These are phyloP conservation scores for Neurospora sp. DNA, from an alignment of 495 filamentous ascomycete genomes.

Conservation along the genomic window DNA sequence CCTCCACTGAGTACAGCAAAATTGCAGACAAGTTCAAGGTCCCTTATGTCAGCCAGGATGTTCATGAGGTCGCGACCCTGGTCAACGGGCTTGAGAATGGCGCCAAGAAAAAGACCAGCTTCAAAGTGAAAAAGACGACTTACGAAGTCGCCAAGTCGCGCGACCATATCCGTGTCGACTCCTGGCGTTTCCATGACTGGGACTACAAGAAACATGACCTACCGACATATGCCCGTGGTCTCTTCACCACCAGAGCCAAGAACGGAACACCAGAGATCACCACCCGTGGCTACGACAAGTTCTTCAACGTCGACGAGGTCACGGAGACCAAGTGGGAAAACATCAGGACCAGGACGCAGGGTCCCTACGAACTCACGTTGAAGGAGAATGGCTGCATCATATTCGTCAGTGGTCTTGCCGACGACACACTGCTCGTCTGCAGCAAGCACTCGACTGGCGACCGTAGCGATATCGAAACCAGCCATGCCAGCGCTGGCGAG, in stretches of 20 bases:
- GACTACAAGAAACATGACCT: slow-evolving; percentile 81
- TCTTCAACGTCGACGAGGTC: slow-evolving; percentile 87
- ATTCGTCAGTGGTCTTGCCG: slow-evolving; percentile 85
- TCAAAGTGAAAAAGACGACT: slow-evolving; percentile 61
- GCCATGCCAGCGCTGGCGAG: slow-evolving; percentile 82
- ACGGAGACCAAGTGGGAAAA: slow-evolving; percentile 68
- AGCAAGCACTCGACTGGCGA: slow-evolving; percentile 94
- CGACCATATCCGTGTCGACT: slow-evolving; percentile 58
- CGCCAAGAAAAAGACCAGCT: slow-evolving; percentile 40
- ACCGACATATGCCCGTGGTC: slow-evolving; percentile 82
- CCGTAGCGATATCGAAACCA: slow-evolving; percentile 53
- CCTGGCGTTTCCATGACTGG: slow-evolving; percentile 89
- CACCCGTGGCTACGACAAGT: slow-evolving; percentile 92
- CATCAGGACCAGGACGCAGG: slow-evolving; percentile 64
- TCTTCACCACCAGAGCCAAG: slow-evolving; percentile 67
- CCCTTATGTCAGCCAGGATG: slow-evolving; percentile 55
- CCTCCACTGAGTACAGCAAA: slow-evolving; percentile 22
- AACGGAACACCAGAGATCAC: slow-evolving; percentile 64
- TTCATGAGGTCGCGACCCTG: slow-evolving; percentile 48
- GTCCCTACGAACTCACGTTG: slow-evolving; percentile 88
- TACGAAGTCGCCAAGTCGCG: slow-evolving; percentile 52
- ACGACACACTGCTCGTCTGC: slow-evolving; percentile 80
- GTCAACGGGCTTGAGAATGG: slow-evolving; percentile 46
- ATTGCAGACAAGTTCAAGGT: slow-evolving; percentile 17
- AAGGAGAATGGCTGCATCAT: slow-evolving; percentile 99